A percentile compares a stretch with the other conserved stretches of the same genome.
These are phyloP conservation scores for Phytophthora pisi DNA, from an alignment of 352 stramenopile genomes.

Conservation along the genomic window DNA sequence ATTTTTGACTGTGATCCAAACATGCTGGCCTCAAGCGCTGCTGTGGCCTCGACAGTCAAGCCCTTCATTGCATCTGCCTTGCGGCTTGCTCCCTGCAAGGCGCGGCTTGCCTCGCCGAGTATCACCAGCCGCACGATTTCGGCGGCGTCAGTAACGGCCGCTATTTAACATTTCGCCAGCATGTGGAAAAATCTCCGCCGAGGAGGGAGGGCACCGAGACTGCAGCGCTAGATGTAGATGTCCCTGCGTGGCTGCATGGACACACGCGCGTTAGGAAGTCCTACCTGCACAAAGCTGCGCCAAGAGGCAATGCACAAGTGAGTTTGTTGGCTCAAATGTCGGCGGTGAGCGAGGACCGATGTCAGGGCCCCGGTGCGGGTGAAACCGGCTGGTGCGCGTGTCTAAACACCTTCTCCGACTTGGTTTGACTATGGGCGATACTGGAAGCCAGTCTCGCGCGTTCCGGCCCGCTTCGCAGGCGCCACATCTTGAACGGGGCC, in stretches of 20 bases:
- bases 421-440: conserved; percentile 10
- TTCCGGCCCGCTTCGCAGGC: conserved; percentile 4
- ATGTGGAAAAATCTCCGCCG: background rate
- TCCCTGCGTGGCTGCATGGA: background rate
- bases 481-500: conserved; percentile 17
- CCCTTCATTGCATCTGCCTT: too few relatives aligned
- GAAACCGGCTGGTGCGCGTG: background rate
- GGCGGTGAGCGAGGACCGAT: background rate
- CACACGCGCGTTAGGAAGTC: background rate
- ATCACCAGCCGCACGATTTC: background rate
- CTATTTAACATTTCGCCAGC: background rate
- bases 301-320: background rate
- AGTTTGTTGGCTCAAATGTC: background rate
- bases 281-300: background rate
- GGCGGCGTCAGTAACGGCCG: background rate
- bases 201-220: too few relatives aligned
- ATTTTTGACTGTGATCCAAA: too few relatives aligned
- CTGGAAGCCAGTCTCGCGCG: conserved; percentile 6
- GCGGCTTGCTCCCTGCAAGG: too few relatives aligned
- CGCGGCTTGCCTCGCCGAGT: too few relatives aligned
- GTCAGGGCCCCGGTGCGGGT: background rate
- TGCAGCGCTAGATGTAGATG: too few relatives aligned
- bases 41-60: too few relatives aligned
- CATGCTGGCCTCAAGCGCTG: too few relatives aligned
- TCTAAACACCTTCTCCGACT: conserved; percentile 3